Evolutionary conservation across 1,284 basidiomycete species (phyloP).

Genomic region (Chalciporus sp.): DNA sequence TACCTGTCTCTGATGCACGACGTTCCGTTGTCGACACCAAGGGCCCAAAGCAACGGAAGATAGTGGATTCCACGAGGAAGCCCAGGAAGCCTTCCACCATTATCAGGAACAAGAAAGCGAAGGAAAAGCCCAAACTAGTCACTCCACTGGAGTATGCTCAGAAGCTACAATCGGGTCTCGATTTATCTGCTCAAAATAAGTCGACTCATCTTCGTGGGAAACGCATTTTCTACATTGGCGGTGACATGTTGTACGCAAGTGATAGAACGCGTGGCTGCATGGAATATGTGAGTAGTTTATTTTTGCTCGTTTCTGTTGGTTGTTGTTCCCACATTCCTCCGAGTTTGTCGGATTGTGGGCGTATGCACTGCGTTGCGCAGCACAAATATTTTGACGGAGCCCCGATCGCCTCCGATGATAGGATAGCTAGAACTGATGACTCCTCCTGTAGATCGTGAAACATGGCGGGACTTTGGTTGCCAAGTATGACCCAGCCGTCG

Average conservation of each 20-base stretch:
- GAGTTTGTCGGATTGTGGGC: not conserved
- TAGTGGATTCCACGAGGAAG: constrained; percentile 9
- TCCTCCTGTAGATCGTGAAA: constrained; percentile 49
- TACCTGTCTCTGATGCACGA: not conserved
- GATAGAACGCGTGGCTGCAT: constrained; percentile 55
- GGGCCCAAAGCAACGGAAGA: constrained; percentile 13
- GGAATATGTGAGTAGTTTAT: constrained; percentile 52
- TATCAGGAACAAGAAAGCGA: constrained; percentile 23
- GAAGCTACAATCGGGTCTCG: constrained; percentile 33
- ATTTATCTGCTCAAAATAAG: constrained; percentile 20
- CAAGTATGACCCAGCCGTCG: constrained; percentile 50
- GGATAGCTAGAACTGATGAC: not conserved
- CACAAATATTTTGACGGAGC: not conserved
- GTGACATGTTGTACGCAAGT: constrained; percentile 55
- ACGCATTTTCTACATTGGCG: constrained; percentile 59
- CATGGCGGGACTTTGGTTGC: constrained; percentile 60
- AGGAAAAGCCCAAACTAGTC: constrained; percentile 28
- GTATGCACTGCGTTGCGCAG: not conserved
- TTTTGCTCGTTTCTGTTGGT: not conserved
- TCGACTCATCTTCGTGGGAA: constrained; percentile 49
- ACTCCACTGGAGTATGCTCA: constrained; percentile 44
- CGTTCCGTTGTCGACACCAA: not conserved
- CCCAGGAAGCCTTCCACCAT: constrained; percentile 22
- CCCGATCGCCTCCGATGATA: not conserved
- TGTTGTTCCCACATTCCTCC: not conserved